Conservation (phyloP, 768 basidiomycete genomes). For the Macrolepiota fuliginosa region DNA sequence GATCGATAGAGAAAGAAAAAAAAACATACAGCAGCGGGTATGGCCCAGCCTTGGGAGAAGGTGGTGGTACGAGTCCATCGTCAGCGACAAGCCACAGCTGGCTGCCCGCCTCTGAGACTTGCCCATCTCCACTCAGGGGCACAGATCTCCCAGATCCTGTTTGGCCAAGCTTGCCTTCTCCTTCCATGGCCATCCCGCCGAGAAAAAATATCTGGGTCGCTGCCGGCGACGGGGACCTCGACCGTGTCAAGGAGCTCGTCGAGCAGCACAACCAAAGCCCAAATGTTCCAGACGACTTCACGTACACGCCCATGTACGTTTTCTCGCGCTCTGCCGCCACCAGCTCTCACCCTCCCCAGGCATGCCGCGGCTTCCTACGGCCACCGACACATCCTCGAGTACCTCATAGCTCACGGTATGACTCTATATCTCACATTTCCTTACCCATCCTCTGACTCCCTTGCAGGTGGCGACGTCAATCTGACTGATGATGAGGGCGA, state of each 20-base stretch:
- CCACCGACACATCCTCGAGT: constrained; percentile 71
- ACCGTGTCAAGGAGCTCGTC: constrained; percentile 64
- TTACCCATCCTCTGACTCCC: constrained; percentile 7
- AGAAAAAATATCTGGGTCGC: constrained; percentile 91
- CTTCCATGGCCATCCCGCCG: constrained; percentile 18
- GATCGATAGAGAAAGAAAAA: constrained; percentile 14
- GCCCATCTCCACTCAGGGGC: constrained; percentile 8
- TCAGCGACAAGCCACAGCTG: constrained; percentile 9
- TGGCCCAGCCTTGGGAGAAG: constrained; percentile 59
- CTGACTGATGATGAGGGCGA: constrained; percentile 85
- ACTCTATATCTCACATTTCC: constrained; percentile 6
- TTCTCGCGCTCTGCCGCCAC: constrained; percentile 13
- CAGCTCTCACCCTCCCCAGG: constrained; percentile 38
- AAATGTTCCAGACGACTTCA: constrained; percentile 66
- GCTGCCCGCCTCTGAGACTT: constrained; percentile 12
- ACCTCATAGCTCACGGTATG: constrained; percentile 71
- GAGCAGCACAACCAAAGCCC: constrained; percentile 52
- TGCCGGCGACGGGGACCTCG: constrained; percentile 84
- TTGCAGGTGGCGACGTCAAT: constrained; percentile 81
- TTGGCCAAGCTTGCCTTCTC: constrained; percentile 20
- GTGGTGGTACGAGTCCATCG: constrained; percentile 14
- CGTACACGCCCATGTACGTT: constrained; percentile 79
- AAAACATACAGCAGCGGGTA: constrained; percentile 67
- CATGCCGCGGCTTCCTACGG: constrained; percentile 95
- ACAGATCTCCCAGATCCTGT: constrained; percentile 18